Base-by-base conservation (phyloP, 495 filamentous ascomycete species). In the Lepidopterella palustris region DNA sequence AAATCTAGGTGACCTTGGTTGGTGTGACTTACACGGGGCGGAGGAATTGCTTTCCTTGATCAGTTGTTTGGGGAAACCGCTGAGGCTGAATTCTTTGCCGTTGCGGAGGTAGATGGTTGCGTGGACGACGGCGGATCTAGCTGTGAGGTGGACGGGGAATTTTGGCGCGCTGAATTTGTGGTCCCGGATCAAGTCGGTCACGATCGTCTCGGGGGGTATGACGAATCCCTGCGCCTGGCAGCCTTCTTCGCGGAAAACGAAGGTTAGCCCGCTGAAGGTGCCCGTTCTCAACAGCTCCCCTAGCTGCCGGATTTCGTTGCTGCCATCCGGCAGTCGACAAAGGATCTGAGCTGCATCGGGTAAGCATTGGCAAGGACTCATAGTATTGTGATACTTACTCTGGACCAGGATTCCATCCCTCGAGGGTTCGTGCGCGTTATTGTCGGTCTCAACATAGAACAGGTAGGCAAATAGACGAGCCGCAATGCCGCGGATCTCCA, bases 391-490 rank as follows among this genome's bases (percentile, higher is more conserved):
- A 39, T 39, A 32, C 27, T 11, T 24, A 60, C 57, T 23, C n/a
- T 51, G 59, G 23, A 61, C 40, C 3, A 61, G 26, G 1, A 40
- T 15, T 40, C 56, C 53, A 11, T 42, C 53, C 11, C 32, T 45
- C 0, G 52, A 4, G 10, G 40, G 25, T 18, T 55, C 59, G 21
- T 55, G 26, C 8, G 55, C 42, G 4, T 51, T 51, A 25, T 54
- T 40, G 26, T 55, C 53, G 8, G 59, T 40, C 20, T 61, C 59
- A 18, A 42, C 59, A 26, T 56, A 61, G 53, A 61, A 61, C 9
- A 61, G 52, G 1, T 45, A 55, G 23, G 59, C 59, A 42, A 61
- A 61, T 9, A 61, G 59, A 28, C 55, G 59, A 1, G 59, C 52
- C 2, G 49, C 59, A 11, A 61, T 51, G 20, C 49, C 51, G 10